Evolutionary conservation across 2,329 filamentous ascomycete species (phyloP).

Genomic region (Ophiostoma perfectum): DNA sequence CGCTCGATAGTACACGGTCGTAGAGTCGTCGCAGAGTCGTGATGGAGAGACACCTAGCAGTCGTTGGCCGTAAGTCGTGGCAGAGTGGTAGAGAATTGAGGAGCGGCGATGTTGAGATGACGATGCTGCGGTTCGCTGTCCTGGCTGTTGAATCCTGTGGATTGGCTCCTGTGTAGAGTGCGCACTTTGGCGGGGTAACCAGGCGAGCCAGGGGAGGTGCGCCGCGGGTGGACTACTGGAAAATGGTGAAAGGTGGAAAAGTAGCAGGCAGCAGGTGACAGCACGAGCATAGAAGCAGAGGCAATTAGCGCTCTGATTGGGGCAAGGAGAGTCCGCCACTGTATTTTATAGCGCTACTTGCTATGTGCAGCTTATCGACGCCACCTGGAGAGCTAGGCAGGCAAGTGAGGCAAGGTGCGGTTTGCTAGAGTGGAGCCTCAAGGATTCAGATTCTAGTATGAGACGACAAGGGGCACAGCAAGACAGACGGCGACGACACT

Average conservation of each 20-base stretch:
- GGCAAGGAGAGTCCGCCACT: conserved; percentile 13
- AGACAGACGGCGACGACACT: not conserved
- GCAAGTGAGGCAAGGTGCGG: not conserved
- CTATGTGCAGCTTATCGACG: conserved; percentile 4
- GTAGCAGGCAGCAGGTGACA: conserved; percentile 2
- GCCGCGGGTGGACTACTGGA: no score
- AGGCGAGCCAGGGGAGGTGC: not conserved
- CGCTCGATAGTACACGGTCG: not conserved
- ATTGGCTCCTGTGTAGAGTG: not conserved
- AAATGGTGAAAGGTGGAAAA: not conserved
- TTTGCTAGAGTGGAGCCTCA: conserved; percentile 7
- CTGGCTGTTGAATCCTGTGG: not conserved
- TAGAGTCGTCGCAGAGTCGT: not conserved
- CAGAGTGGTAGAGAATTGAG: not conserved
- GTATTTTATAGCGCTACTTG: not conserved
- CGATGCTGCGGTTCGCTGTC: conserved; percentile 13
- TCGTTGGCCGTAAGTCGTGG: not conserved
- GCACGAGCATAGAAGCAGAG: not conserved
- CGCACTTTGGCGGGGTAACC: conserved; percentile 22
- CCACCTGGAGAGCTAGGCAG: not conserved
- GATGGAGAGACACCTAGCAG: no score
- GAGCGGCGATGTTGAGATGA: conserved; percentile 8
- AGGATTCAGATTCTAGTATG: not conserved
- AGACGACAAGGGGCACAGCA: not conserved
- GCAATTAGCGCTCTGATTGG: conserved; percentile 9